Evolutionary conservation across 345 rosid species (phyloP).

Genomic region (Gynandropsis gynandra): DNA sequence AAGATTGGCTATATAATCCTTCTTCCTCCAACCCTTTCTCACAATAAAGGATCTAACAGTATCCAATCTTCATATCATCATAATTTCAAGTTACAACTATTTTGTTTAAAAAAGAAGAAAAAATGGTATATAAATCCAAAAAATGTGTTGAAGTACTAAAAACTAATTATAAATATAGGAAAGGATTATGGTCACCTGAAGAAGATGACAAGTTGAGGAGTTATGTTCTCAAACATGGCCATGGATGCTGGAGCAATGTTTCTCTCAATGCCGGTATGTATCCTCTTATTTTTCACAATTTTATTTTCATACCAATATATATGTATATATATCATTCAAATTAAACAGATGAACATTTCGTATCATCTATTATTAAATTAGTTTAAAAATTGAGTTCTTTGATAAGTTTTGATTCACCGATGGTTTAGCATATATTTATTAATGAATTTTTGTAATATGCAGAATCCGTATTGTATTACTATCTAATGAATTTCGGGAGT

Average conservation of each 20-base stretch:
- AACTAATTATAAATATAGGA: conserved; percentile 46
- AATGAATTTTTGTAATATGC: too few relatives aligned
- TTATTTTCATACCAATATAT: too few relatives aligned
- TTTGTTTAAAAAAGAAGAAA: not conserved
- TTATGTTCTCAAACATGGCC: conserved; percentile 63
- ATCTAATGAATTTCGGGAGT: too few relatives aligned
- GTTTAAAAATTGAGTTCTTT: too few relatives aligned
- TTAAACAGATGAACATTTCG: too few relatives aligned
- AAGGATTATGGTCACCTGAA: conserved; percentile 97
- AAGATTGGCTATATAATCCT: conserved; percentile 22
- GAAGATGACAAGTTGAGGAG: conserved; percentile 74
- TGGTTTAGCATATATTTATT: too few relatives aligned
- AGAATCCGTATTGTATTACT: too few relatives aligned
- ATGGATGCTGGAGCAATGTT: conserved; percentile 84
- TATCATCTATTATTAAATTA: too few relatives aligned
- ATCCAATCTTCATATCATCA: conserved; percentile 5
- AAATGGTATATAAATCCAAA: conserved; percentile 24
- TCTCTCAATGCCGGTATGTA: conserved; percentile 70
- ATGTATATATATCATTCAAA: too few relatives aligned
- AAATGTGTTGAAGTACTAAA: conserved; percentile 4
- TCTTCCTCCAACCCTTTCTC: conserved; percentile 13
- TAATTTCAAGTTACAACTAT: too few relatives aligned
- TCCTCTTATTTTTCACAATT: not conserved
- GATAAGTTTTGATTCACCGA: too few relatives aligned
- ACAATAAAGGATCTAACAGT: conserved; percentile 16